A percentile compares a stretch with the other conserved stretches of the same genome.
phyloP scores from a whole-genome alignment of 805 yeast genomes.

The Candida pseudoglaebosa region DNA sequence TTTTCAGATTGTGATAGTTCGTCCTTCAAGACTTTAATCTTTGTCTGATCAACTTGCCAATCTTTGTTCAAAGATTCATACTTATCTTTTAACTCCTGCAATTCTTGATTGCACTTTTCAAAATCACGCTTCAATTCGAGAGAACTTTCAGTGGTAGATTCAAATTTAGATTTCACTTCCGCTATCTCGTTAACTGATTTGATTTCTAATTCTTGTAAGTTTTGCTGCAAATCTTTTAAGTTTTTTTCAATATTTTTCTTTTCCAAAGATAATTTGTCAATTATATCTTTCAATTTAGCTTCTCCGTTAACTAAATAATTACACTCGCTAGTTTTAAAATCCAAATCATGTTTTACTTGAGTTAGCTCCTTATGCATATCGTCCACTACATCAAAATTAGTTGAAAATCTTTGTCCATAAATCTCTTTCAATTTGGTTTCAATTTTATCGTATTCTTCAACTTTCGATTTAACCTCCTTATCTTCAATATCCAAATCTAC shows the following conservation, averaged over 20 bases:
- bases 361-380: background rate
- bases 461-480: background rate
- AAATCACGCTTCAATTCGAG: conserved; percentile 8
- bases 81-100: conserved; percentile 1
- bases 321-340: no score
- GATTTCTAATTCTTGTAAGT: background rate
- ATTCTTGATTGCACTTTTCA: conserved; percentile 9
- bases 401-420: background rate
- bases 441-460: background rate
- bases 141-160: conserved; percentile 1
- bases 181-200: background rate
- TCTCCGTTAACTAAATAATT: background rate
- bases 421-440: background rate
- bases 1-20: background rate
- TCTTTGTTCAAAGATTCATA: background rate
- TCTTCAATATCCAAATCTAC: background rate
- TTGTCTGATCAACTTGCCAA: background rate
- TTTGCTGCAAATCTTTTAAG: background rate
- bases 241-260: background rate
- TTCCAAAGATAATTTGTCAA: background rate
- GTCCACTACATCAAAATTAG: background rate
- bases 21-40: background rate
- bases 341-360: background rate
- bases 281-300: background rate
- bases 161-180: background rate